These are phyloP conservation scores for Candida sphagnicola DNA, from an alignment of 805 yeast genomes.

Conservation along the genomic window DNA sequence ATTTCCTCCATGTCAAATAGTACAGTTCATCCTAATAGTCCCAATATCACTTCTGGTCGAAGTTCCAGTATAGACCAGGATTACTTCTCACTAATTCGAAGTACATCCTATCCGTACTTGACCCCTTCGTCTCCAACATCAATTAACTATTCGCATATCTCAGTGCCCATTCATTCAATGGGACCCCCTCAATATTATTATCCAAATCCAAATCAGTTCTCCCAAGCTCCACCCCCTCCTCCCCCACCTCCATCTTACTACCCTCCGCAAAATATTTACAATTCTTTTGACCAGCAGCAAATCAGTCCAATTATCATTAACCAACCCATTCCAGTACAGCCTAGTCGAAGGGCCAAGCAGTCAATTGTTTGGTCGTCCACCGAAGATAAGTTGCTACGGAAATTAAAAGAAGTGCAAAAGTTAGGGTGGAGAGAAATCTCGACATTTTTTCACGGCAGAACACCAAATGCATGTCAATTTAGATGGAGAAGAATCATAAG, in stretches of 20 bases:
- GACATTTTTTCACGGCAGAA: conserved; percentile 69
- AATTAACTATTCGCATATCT: not conserved
- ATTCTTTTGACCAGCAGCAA: conserved; percentile 2
- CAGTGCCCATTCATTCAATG: not conserved
- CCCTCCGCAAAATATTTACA: no score
- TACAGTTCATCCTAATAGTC: no score
- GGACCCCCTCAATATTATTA: not conserved
- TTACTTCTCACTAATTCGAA: not conserved
- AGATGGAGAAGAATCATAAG: conserved; percentile 72
- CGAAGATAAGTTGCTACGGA: conserved; percentile 68
- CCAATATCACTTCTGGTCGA: not conserved
- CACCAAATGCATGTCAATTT: conserved; percentile 87
- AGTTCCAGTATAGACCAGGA: not conserved
- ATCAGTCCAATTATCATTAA: not conserved
- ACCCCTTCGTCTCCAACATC: not conserved
- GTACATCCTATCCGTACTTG: not conserved
- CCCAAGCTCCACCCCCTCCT: conserved; percentile 3
- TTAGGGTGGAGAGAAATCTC: conserved; percentile 90
- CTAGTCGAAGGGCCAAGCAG: conserved; percentile 25
- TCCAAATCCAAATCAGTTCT: not conserved
- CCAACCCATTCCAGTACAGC: conserved; percentile 4
- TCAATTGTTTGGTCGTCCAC: conserved; percentile 69
- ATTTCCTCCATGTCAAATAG: no score
- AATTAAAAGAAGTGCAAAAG: conserved; percentile 76
- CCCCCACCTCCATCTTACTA: conserved; percentile 2